Evolutionary conservation across 495 filamentous ascomycete species (phyloP), one percentile per base, ranked within the genome.

Genomic region (Gamarada debralockiae): DNA sequence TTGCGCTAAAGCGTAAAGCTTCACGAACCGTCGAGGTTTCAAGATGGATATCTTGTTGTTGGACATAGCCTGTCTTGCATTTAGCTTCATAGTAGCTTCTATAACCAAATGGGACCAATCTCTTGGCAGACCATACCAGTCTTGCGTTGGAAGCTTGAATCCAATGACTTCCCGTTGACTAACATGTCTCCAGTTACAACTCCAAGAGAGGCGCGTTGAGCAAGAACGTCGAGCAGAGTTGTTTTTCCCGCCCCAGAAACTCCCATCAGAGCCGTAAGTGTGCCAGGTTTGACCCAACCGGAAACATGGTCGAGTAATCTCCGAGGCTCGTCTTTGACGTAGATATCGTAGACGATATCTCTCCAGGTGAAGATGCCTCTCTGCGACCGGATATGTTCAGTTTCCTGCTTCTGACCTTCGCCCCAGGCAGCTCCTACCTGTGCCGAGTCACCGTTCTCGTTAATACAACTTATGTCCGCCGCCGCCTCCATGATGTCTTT

Each of bases 41-140:
- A 21, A 95, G 76, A 67, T 96, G 92, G 9, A 97, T 78, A 80
- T 97, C 92, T 68, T 95, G 90, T 66, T 97, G 92, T 61, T 97
- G 90, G 18, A 93, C 92, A 60, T 96, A 97, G 21, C 92, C 92
- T 1, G 90, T 95, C 72, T 92, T 29, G 27, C 27, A 29, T 10
- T 29, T 29, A 29, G 27, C 27, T 5, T 29, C 27, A 29, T 29
- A 29, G 27, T n/a, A 29, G 27, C 27, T 29, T n/a, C n/a, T n/a
- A n/a, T n/a, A n/a, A n/a, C n/a, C n/a, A n/a, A n/a, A n/a, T n/a
- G n/a, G n/a, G n/a, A n/a, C n/a, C n/a, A n/a, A n/a, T n/a, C 27
- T 5, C 27, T 10, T 29, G 10, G 27, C 10, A 4, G 10, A 10
- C 27, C 27, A 29, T 29, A 29, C 27, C 27, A 3, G 91, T 96